These are phyloP conservation scores for Mallotus japonicus DNA, from an alignment of 441 rosid genomes.

Conservation along the genomic window DNA sequence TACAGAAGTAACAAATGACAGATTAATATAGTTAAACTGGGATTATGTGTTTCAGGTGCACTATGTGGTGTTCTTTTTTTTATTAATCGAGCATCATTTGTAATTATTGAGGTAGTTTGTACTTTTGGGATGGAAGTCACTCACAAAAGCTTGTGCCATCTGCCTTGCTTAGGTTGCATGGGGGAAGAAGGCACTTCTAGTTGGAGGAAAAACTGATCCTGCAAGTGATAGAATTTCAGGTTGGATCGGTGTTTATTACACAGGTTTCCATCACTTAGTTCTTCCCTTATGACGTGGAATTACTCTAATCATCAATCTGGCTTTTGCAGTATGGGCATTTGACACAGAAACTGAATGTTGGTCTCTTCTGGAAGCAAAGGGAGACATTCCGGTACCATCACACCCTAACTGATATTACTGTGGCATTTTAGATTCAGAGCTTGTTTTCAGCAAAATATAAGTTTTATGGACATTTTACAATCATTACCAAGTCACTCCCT, in stretches of 20 bases:
- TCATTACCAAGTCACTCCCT: background rate
- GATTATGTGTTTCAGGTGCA: background rate
- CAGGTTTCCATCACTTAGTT: conserved; percentile 8
- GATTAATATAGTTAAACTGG: no score
- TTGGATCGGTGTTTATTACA: conserved; percentile 26
- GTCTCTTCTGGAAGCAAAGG: conserved; percentile 94
- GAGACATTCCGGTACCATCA: conserved; percentile 78
- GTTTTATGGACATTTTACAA: background rate
- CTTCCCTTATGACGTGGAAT: conserved; percentile 5
- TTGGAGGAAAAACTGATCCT: conserved; percentile 93
- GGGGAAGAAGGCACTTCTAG: conserved; percentile 83
- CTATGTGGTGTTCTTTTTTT: background rate
- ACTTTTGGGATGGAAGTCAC: background rate
- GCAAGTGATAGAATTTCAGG: conserved; percentile 82
- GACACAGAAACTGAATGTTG: conserved; percentile 89
- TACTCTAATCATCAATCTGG: conserved; percentile 11
- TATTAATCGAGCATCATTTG: background rate
- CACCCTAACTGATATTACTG: background rate
- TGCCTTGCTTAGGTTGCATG: conserved; percentile 67
- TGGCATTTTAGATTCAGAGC: conserved; percentile 5
- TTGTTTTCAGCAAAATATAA: background rate
- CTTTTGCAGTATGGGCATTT: conserved; percentile 79
- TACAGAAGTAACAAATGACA: background rate
- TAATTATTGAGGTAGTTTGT: background rate
- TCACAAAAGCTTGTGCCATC: conserved; percentile 17